Evolutionary conservation across 75 land plant species (phyloP).

Genomic region (Sequoiadendron giganteum): DNA sequence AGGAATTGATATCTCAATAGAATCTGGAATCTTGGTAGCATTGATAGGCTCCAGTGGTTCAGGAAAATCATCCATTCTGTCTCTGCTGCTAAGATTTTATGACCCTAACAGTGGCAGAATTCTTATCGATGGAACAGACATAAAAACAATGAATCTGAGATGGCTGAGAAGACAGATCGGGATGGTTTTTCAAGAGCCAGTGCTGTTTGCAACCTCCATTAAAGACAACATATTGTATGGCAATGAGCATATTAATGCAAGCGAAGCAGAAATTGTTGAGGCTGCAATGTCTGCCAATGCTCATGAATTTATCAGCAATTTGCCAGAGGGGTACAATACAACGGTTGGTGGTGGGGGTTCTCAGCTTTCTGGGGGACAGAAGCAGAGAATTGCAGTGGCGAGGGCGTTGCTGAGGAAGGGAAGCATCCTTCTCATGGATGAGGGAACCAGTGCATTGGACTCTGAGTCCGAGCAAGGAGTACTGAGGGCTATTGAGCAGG

Average conservation of each 20-base stretch:
- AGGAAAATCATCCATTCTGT: slow-evolving; percentile 56
- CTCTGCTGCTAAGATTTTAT: slow-evolving; percentile 29
- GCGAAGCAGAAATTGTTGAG: slow-evolving; percentile 18
- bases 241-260: neutral
- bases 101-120: slow-evolving; percentile 38
- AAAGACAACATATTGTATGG: slow-evolving; percentile 35
- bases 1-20: slow-evolving; percentile 12
- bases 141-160: slow-evolving; percentile 42
- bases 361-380: neutral
- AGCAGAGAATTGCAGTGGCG: neutral
- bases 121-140: slow-evolving; percentile 17
- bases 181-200: slow-evolving; percentile 66
- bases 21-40: slow-evolving; percentile 40
- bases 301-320: slow-evolving; percentile 17
- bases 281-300: slow-evolving; percentile 30
- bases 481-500: neutral
- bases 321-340: slow-evolving; percentile 28
- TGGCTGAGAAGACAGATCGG: slow-evolving; percentile 43
- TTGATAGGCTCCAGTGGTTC: slow-evolving; percentile 62
- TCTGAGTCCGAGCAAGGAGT: neutral
- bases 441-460: neutral
- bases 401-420: neutral
- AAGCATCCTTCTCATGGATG: neutral
- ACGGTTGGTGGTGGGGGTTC: neutral
- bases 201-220: slow-evolving; percentile 47